Percentiles rank a stretch among this genome's conserved stretches.
Conservation (phyloP, 176 grass and related monocot species). For the Aegilops umbellulata region DNA sequence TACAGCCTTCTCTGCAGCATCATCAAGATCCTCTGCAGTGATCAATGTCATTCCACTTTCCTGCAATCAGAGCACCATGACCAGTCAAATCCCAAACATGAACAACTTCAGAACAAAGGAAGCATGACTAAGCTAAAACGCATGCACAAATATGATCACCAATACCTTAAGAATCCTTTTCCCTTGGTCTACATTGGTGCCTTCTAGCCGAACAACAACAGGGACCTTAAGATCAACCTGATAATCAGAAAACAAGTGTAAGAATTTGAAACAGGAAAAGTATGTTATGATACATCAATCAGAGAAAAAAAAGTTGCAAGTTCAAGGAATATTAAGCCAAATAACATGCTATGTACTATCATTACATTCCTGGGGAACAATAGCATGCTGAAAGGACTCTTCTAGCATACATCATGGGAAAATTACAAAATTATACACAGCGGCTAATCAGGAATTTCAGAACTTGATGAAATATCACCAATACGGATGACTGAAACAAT, state of each 20-base stretch:
- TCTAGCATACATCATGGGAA: background rate
- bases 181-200: constrained; percentile 98
- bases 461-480: background rate
- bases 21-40: constrained; percentile 97
- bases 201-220: constrained; percentile 95
- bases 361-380: background rate
- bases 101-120: background rate
- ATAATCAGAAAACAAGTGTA: background rate
- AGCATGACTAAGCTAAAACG: background rate
- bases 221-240: constrained; percentile 97
- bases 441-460: background rate
- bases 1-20: constrained; percentile 93
- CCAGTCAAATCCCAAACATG: background rate
- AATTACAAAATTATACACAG: constrained; percentile 2
- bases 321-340: background rate
- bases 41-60: constrained; percentile 95
- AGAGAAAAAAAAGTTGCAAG: background rate
- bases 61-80: constrained; percentile 40
- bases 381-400: background rate
- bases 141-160: background rate
- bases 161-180: constrained; percentile 99
- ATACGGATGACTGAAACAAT: background rate
- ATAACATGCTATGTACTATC: background rate
- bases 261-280: background rate
- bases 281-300: background rate